Base-by-base conservation (phyloP, 148 eudicot genomes). In the Heliosperma pusillum region DNA sequence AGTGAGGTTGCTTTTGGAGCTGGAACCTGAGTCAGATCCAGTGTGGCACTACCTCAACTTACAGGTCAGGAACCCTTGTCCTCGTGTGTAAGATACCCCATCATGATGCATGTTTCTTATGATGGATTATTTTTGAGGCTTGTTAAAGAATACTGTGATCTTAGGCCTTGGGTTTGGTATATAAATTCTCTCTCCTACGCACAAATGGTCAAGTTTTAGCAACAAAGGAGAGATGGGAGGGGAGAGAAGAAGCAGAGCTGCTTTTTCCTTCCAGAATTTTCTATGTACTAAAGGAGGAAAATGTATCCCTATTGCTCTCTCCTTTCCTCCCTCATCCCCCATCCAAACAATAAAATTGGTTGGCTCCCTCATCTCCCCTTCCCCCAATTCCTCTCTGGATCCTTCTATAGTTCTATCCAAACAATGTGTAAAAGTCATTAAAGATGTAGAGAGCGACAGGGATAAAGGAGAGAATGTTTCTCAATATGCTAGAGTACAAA, bases 21-120 rank as follows among this genome's bases (percentile, higher is more conserved):
- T 95, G 79, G 99, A 95, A 81, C 97, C 99, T 47, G 99, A 90
- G 76, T 88, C 97, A 53, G 99, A 95, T 89, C 99, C 97, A 81
- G 93, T 95, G 62, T 87, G 96, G 92, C 94, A 90, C 80, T 95
- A 95, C 82, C 80, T 95, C 77, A 90, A 85, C 79, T 88, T 92
- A 83, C 97, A 95, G 97, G 99, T 90, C 58, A 85, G 87, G 33
- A 5, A 44, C 30, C 67, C 74, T 68, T 73, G 30, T 56, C 45
- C 45, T 56, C 66, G 50, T 60, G 26, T 42, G 55, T 69, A 44
- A 17, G 30, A 27, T 77, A 40, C 70, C 70, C 27, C 65, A 3
- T 42, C 52, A 44, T 19, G 56, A 26, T 67, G 71, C 26, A 55
- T 26, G 57, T 16, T 55, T 21, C 78, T 20, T 60, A 55, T 50